Evolutionary conservation across 192 early-diverging fungal genomes (phyloP), one percentile per base, ranked within the genome.

Genomic region (Obelidium mucronatum): DNA sequence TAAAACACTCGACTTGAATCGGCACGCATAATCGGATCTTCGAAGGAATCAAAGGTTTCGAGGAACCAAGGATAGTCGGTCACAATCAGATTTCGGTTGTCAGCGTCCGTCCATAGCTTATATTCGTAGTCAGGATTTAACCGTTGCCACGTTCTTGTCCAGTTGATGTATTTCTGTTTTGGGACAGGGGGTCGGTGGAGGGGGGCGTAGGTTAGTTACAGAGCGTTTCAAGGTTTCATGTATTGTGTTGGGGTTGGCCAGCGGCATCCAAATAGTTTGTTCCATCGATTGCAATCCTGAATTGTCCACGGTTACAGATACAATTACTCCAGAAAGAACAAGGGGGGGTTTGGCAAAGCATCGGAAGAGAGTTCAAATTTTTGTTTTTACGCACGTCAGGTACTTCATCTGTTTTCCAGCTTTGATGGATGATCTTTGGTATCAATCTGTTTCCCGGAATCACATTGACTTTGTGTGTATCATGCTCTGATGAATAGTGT

Each of bases 1-100:
- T 79, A 79, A 48, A 79, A 71, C 33, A 77, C 79, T 1, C 82
- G 79, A n/a, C 54, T 55, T 19, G 77, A 73, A 58, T 84, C 82
- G 24, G 74, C 82, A 8, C 80, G 80, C 51, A 64, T 19, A 31
- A 82, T 79, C 74, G 42, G 37, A 19, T 68, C 22, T 1, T 71
- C 72, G 36, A 76, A 63, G 17, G 24, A 1, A 39, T 72, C 69
- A 66, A 73, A 84, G 19, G 80, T 79, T 2, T 11, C 11, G 24
- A 84, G 71, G 44, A 81, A 82, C 80, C 80, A 84, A 19, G 80
- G 67, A 55, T 74, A 79, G 5, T 11, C 17, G 42, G 17, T 11
- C 5, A 44, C 17, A 63, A 81, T 48, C 15, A 84, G 77, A 30
- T 31, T n/a, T 3, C 66, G 67, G 61, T 79, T 82, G 22, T 39